Evolutionary conservation across 164 flowering plant genomes (phyloP).

Genomic region (Magnolia officinalis): DNA sequence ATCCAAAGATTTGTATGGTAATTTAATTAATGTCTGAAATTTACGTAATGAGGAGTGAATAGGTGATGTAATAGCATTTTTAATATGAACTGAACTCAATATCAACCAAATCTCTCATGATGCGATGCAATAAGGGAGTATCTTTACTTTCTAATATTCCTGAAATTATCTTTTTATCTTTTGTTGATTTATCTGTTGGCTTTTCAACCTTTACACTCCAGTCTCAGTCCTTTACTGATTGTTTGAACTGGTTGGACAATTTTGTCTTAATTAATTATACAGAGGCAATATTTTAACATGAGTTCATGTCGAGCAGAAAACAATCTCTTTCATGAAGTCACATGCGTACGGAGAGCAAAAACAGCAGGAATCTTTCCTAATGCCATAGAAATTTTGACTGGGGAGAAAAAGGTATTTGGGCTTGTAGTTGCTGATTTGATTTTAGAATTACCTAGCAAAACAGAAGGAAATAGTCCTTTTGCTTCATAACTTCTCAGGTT

Average conservation of each 20-base stretch:
- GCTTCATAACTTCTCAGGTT: background rate
- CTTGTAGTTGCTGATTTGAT: background rate
- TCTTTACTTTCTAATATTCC: background rate
- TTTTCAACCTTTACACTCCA: background rate
- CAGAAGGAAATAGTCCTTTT: background rate
- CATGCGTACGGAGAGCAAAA: constrained; percentile 78
- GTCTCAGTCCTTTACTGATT: background rate
- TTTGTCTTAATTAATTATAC: background rate
- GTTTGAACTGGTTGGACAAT: background rate
- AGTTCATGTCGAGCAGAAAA: constrained; percentile 52
- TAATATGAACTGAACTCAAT: too few species aligned
- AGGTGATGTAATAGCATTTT: too few species aligned
- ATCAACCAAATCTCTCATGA: too few species aligned
- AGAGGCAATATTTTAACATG: constrained; percentile 4
- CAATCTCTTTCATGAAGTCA: constrained; percentile 63
- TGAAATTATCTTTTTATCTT: background rate
- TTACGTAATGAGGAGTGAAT: too few species aligned
- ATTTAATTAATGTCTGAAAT: too few species aligned
- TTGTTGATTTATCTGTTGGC: background rate
- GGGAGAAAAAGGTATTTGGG: constrained; percentile 56
- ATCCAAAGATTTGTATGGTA: too few species aligned
- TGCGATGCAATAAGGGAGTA: background rate
- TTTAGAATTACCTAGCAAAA: background rate
- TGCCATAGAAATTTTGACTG: constrained; percentile 84
- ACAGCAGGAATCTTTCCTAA: constrained; percentile 92